Percentiles rank a stretch among this genome's conserved stretches.
phyloP scores from a whole-genome alignment of 2,329 filamentous ascomycete species.

The Diaporthe vaccinii region DNA sequence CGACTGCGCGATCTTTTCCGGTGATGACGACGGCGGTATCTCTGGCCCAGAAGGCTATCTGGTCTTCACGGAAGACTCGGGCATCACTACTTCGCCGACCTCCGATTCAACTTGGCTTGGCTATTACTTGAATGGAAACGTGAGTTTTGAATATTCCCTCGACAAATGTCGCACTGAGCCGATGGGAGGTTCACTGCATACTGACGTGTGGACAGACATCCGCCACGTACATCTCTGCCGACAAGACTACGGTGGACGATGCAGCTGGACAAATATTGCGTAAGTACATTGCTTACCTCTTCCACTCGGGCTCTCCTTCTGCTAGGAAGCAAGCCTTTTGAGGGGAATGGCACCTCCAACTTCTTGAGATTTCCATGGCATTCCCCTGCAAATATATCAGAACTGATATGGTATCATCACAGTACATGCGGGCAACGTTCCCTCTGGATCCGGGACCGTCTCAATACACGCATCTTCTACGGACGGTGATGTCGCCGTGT shows the following conservation, averaged over 20 bases:
- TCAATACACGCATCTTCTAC: background rate
- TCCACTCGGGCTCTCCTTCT: too few relatives aligned
- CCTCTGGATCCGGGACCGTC: background rate
- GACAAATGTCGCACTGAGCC: background rate
- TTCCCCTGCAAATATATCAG: background rate
- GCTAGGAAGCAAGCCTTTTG: background rate
- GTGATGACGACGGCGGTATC: background rate
- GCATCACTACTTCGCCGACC: slow-evolving; percentile 1
- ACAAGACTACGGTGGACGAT: background rate
- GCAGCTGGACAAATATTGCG: slow-evolving; percentile 13
- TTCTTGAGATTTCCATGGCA: background rate
- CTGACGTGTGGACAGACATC: slow-evolving; percentile 4
- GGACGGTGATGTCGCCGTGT: background rate
- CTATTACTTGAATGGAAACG: slow-evolving; percentile 22
- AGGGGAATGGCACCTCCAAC: background rate
- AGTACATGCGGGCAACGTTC: background rate
- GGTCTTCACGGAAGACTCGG: background rate
- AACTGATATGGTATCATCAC: background rate
- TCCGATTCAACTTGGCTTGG: slow-evolving; percentile 15
- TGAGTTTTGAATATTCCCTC: background rate
- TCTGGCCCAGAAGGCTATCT: slow-evolving; percentile 8
- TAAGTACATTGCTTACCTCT: background rate
- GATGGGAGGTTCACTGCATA: background rate
- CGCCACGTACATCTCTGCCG: slow-evolving; percentile 6
- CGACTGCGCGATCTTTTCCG: slow-evolving; percentile 6